Conservation (phyloP, 768 basidiomycete genomes). For the Hygrophorus russula region DNA sequence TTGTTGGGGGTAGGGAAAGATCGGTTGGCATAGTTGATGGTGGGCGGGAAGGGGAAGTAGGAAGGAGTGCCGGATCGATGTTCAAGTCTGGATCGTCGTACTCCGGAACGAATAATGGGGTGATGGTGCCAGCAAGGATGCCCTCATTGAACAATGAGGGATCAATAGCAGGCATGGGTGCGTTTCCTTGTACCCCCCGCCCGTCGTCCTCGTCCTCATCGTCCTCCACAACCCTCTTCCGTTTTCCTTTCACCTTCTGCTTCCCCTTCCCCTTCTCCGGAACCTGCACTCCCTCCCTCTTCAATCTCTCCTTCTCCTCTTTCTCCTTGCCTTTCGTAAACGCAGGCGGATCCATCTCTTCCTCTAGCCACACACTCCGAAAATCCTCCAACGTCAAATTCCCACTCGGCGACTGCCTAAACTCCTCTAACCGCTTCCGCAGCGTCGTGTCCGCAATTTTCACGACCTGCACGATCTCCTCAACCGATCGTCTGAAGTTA, state of each 20-base stretch:
- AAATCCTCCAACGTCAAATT: constrained; percentile 83
- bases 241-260: constrained; percentile 21
- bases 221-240: constrained; percentile 21
- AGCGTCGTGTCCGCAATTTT: constrained; percentile 97
- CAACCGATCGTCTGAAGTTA: constrained; percentile 85
- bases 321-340: constrained; percentile 68
- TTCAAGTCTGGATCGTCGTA: constrained; percentile 19
- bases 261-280: constrained; percentile 18
- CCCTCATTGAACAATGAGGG: constrained; percentile 52
- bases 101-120: constrained; percentile 33
- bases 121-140: constrained; percentile 48
- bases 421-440: constrained; percentile 89
- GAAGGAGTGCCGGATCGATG: constrained; percentile 47
- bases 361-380: constrained; percentile 81
- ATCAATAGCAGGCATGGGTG: constrained; percentile 29
- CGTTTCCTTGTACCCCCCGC: too few relatives aligned
- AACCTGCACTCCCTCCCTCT: constrained; percentile 18
- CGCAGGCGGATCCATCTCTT: constrained; percentile 87
- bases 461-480: constrained; percentile 97
- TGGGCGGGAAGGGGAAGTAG: constrained; percentile 4
- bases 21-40: constrained; percentile 10
- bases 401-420: constrained; percentile 82
- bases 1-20: constrained; percentile 18
- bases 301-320: constrained; percentile 35
- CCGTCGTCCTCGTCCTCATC: too few relatives aligned